These are phyloP conservation scores for Fusarium sublunatum DNA, from an alignment of 2,329 filamentous ascomycete species.

Conservation along the genomic window DNA sequence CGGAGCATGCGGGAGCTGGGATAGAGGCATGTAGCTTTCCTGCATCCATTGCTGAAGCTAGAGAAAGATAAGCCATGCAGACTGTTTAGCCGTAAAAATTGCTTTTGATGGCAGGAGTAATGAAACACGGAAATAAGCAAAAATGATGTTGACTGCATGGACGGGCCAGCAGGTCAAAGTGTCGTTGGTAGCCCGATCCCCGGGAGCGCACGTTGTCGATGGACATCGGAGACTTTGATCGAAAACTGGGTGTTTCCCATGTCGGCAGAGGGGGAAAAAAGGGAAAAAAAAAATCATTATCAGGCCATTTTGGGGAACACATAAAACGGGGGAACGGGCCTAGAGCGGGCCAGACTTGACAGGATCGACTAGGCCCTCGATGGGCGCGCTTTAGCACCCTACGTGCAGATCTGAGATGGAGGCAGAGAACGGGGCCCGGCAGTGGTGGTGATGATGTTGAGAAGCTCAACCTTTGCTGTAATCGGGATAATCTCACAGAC, in stretches of 20 bases:
- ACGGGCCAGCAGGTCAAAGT: not conserved
- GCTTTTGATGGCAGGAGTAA: not conserved
- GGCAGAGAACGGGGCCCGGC: not conserved
- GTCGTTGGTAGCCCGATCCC: conserved; percentile 21
- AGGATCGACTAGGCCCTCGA: conserved; percentile 28
- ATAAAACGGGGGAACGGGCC: conserved; percentile 9
- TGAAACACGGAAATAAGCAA: not conserved
- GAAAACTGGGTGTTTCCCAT: conserved; percentile 14
- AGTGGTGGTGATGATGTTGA: not conserved
- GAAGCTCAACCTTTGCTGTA: too few relatives aligned
- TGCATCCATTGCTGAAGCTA: conserved; percentile 6
- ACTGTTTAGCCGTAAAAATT: not conserved
- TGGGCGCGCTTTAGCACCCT: conserved; percentile 33
- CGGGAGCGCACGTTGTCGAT: conserved; percentile 26
- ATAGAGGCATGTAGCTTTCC: conserved; percentile 4
- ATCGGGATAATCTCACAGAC: not conserved
- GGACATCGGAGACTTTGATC: conserved; percentile 28
- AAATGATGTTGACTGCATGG: not conserved
- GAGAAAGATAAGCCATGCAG: conserved; percentile 14
- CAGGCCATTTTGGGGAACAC: conserved; percentile 21
- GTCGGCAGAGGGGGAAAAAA: conserved; percentile 13
- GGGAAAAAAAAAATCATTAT: conserved; percentile 12
- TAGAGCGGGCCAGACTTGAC: conserved; percentile 16
- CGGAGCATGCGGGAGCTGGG: not conserved
- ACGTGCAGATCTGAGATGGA: conserved; percentile 36